Evolutionary conservation across 805 yeast genomes (phyloP), one percentile per base, ranked within the genome.

Genomic region (Barnettozyma populi): DNA sequence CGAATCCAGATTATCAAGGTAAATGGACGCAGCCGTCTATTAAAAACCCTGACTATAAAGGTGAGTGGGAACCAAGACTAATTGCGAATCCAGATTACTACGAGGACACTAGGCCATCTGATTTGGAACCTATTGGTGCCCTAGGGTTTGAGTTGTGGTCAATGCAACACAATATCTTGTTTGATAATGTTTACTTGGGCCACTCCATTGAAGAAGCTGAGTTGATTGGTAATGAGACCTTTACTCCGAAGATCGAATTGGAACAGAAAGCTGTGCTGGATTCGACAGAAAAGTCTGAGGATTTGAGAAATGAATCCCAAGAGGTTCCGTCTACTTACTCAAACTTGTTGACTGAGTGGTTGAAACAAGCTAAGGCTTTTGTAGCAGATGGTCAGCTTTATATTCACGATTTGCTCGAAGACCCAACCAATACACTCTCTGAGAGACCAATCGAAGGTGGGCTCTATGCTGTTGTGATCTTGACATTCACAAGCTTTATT

Each of bases 131-230:
- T 31, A 78, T 88, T 53, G 90, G 90, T 21, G 95, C 86, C 10
- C 57, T 89, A 40, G 96, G 95, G 8, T 86, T 90, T 60, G 97
- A 90, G 65, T 70, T 90, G 53, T 90, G 96, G 96, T 78, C 92
- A 41, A 84, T 90, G 82, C 83, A 86, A 53, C 73, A 74, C 38
- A 78, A 86, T 43, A 78, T 89, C 44, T 56, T 86, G 63, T 87
- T 90, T 62, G 88, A 88, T 64, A 87, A 90, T 68, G 79, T 90
- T 51, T 90, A 90, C 63, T 64, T 90, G 51, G 97, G 97, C 27
- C 90, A 87, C 61, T 80, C 86, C 2, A 70, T 90, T n/a, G 71
- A 69, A 35, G 96, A 90, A 60, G 97, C 97, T 11, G 96, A 90
- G 69, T 48, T 61, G 9, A 72, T 90, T 54, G 97, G 97, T 29